Percentiles rank a stretch among this genome's conserved stretches.
Conservation (phyloP, 164 flowering plant genomes). For the Piper betle region DNA sequence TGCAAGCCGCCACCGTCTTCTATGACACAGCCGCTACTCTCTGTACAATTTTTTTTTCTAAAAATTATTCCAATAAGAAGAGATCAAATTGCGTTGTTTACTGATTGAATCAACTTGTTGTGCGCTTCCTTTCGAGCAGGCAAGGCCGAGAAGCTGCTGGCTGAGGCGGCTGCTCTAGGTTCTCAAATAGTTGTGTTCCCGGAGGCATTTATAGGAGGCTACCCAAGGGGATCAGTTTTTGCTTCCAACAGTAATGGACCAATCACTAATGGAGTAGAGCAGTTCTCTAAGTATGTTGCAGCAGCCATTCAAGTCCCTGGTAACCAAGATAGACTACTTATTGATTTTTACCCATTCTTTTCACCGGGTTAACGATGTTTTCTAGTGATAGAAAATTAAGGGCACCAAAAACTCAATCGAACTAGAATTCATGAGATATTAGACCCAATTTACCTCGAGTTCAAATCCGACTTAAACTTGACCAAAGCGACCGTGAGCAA, state of each 20-base stretch:
- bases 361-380: no score
- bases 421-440: no score
- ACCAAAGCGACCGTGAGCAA: no score
- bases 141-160: conserved; percentile 84
- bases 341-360: no score
- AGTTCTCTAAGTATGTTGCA: conserved; percentile 77
- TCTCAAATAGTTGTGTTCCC: conserved; percentile 90
- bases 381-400: no score
- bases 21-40: conserved; percentile 93
- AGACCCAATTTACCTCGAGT: no score
- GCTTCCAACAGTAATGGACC: conserved; percentile 65
- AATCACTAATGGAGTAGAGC: conserved; percentile 62
- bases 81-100: no score
- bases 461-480: no score
- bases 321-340: conserved; percentile 3
- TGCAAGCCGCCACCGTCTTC: conserved; percentile 59
- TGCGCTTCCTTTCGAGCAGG: conserved; percentile 19
- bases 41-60: conserved; percentile 19
- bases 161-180: conserved; percentile 73
- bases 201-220: conserved; percentile 92
- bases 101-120: background rate
- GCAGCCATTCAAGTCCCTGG: conserved; percentile 96
- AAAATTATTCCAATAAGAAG: no score
- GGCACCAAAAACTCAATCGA: no score
- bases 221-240: conserved; percentile 77